Percentiles rank a stretch among this genome's conserved stretches.
phyloP scores from a whole-genome alignment of 257 asterid species.

The Mentha longifolia region DNA sequence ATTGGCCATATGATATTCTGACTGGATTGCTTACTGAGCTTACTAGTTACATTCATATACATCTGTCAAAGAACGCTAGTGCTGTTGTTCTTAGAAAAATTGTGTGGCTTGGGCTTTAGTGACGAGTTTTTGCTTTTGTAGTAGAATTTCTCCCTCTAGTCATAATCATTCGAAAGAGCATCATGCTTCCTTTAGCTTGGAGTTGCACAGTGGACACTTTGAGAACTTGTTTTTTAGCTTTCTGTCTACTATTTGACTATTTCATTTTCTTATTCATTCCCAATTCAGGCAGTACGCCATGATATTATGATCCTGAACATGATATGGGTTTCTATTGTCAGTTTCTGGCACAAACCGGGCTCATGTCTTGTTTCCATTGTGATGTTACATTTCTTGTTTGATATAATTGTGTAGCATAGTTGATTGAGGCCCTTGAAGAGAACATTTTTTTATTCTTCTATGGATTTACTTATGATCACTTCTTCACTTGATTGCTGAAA shows the following conservation, averaged over 20 bases:
- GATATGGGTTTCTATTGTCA: constrained; percentile 1
- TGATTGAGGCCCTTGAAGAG: constrained; percentile 16
- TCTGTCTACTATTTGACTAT: background rate
- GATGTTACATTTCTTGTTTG: constrained; percentile 24
- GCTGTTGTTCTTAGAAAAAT: background rate
- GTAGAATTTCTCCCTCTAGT: constrained; percentile 10
- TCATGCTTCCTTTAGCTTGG: constrained; percentile 24
- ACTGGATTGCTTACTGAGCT: constrained; percentile 23
- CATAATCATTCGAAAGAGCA: constrained; percentile 15
- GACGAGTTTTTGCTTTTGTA: background rate
- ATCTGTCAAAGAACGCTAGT: background rate
- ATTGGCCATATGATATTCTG: constrained; percentile 5
- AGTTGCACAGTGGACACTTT: constrained; percentile 10
- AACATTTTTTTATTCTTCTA: constrained; percentile 25
- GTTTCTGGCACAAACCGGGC: constrained; percentile 17
- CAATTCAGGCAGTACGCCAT: background rate
- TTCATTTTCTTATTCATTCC: background rate
- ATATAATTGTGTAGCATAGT: constrained; percentile 16
- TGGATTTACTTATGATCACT: background rate
- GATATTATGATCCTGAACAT: constrained; percentile 20
- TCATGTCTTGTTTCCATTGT: constrained; percentile 18
- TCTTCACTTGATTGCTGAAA: constrained; percentile 5
- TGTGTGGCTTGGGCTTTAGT: constrained; percentile 8
- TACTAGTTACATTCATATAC: constrained; percentile 20
- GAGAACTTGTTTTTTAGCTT: background rate